Conservation (phyloP, 148 eudicot genomes). For the Arbutus unedo region DNA sequence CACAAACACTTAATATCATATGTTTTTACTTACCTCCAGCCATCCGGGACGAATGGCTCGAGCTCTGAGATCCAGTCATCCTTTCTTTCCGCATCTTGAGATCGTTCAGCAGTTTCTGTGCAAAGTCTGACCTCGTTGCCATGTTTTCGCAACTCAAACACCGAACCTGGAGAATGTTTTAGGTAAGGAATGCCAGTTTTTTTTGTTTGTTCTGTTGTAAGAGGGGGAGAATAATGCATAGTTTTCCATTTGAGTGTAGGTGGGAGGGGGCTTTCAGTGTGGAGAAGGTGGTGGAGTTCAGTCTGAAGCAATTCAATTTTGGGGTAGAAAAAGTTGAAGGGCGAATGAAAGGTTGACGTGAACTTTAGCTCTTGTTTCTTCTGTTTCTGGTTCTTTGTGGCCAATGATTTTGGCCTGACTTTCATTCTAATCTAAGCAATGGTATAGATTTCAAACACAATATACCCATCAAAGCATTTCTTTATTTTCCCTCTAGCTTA, state of each 20-base stretch:
- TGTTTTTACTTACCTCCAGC: slow-evolving; percentile 40
- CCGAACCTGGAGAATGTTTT: background rate
- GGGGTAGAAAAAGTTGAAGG: slow-evolving; percentile 12
- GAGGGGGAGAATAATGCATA: slow-evolving; percentile 4
- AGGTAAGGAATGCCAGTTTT: background rate
- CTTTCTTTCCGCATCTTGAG: slow-evolving; percentile 67
- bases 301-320: slow-evolving; percentile 24
- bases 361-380: slow-evolving; percentile 28
- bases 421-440: slow-evolving; percentile 69
- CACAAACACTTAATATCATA: background rate
- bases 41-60: slow-evolving; percentile 32
- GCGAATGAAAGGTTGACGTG: slow-evolving; percentile 33
- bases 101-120: slow-evolving; percentile 84
- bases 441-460: slow-evolving; percentile 19
- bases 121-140: slow-evolving; percentile 72
- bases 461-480: slow-evolving; percentile 20
- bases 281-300: slow-evolving; percentile 48
- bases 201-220: background rate
- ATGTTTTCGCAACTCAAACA: slow-evolving; percentile 24
- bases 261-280: slow-evolving; percentile 64
- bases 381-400: slow-evolving; percentile 14
- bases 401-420: slow-evolving; percentile 32
- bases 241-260: slow-evolving; percentile 27
- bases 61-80: slow-evolving; percentile 52
- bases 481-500: background rate